A percentile compares a stretch with the other conserved stretches of the same genome.
Conservation (phyloP, 352 stramenopile genomes). For the Phytophthora meadii region DNA sequence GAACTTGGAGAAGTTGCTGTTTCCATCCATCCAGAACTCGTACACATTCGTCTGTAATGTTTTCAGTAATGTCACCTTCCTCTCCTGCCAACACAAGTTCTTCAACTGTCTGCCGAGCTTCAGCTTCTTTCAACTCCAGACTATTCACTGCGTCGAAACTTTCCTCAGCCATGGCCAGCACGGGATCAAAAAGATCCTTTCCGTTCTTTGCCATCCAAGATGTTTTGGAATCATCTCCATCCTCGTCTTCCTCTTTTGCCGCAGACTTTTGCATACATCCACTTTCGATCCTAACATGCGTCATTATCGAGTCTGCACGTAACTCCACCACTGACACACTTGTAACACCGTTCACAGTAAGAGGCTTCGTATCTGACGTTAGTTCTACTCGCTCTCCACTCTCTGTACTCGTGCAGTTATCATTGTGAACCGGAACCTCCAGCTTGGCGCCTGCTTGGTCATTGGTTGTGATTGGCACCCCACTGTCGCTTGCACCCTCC, state of each 20-base stretch:
- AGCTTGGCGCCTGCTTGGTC: conserved; percentile 19
- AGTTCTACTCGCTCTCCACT: conserved; percentile 7
- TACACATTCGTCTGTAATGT: conserved; percentile 72
- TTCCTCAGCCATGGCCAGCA: conserved; percentile 71
- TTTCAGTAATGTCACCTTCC: conserved; percentile 30
- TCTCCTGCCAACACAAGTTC: conserved; percentile 55
- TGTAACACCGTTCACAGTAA: conserved; percentile 14
- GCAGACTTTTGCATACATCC: conserved; percentile 63
- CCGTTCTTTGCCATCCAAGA: conserved; percentile 39
- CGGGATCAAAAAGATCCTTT: conserved; percentile 55
- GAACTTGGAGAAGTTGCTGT: conserved; percentile 58
- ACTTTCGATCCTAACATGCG: conserved; percentile 73
- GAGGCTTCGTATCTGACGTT: conserved; percentile 11
- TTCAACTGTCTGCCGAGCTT: conserved; percentile 62
- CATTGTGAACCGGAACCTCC: conserved; percentile 11
- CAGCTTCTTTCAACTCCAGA: conserved; percentile 76
- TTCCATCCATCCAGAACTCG: conserved; percentile 76
- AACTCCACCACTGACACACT: conserved; percentile 35
- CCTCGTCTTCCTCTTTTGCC: conserved; percentile 36
- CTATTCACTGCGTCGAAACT: conserved; percentile 66
- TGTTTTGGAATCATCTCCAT: conserved; percentile 26
- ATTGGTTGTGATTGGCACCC: not conserved
- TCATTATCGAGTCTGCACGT: conserved; percentile 60
- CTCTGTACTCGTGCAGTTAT: conserved; percentile 2
- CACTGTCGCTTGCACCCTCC: conserved; percentile 10